phyloP scores from a whole-genome alignment of 2,329 filamentous ascomycete species.

The Uncinocarpus reesii region DNA sequence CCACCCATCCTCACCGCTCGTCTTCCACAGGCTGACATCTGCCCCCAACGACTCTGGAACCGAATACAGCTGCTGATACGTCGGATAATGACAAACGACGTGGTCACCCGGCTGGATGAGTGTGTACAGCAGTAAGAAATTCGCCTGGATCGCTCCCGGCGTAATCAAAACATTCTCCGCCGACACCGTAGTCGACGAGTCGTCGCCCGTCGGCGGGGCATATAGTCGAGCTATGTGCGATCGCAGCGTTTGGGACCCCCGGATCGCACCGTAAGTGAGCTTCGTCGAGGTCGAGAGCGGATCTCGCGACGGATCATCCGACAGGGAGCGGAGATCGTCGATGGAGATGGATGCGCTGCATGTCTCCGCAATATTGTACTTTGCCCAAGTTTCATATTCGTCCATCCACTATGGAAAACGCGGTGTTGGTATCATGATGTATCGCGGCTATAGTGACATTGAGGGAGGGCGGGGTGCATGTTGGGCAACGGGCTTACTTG shows the following conservation, averaged over 20 bases:
- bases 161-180: slow-evolving; percentile 63
- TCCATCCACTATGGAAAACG: slow-evolving; percentile 46
- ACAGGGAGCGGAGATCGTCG: slow-evolving; percentile 42
- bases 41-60: slow-evolving; percentile 66
- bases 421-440: too few species aligned
- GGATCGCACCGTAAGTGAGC: slow-evolving; percentile 65
- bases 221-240: slow-evolving; percentile 56
- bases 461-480: not conserved
- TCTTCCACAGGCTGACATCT: slow-evolving; percentile 66
- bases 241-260: slow-evolving; percentile 55
- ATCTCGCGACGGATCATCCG: slow-evolving; percentile 29
- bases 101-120: slow-evolving; percentile 66
- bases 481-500: slow-evolving; percentile 43
- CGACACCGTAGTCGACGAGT: slow-evolving; percentile 30
- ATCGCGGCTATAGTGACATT: too few species aligned
- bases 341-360: slow-evolving; percentile 49
- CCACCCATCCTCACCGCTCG: slow-evolving; percentile 55
- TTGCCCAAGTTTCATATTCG: slow-evolving; percentile 43
- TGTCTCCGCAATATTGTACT: slow-evolving; percentile 50
- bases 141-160: slow-evolving; percentile 70
- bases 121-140: slow-evolving; percentile 65
- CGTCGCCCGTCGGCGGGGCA: slow-evolving; percentile 40
- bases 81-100: slow-evolving; percentile 76
- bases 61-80: slow-evolving; percentile 74
- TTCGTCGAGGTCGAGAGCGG: slow-evolving; percentile 42